Base-by-base conservation (phyloP, 345 rosid species). In the Eucalyptus pauciflora region DNA sequence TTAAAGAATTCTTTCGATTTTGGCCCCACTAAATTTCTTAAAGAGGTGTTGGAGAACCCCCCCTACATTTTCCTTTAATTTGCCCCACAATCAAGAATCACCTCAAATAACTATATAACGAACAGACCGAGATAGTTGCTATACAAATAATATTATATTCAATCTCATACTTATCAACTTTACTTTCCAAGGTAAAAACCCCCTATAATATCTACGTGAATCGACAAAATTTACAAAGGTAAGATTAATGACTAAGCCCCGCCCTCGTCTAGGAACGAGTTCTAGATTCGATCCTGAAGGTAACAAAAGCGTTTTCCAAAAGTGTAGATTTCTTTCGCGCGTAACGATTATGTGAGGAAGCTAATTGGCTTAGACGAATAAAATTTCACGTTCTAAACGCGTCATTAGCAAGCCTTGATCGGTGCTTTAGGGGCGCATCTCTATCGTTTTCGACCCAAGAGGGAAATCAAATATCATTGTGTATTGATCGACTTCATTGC, bases 41-140 rank as follows among this genome's bases (percentile, higher is more conserved):
- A 52, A 18, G 56, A 17, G 9, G 56, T 56, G 5, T 56, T 24
- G 13, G 29, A 24, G 62, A 56, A 62, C 71, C 16, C 15, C 33
- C 7, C 33, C 33, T 29, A 4, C 33, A 29, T 62, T 29, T 62
- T 62, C 71, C 71, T 62, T 62, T 9, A 2, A 31, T 67, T 67
- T 67, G 41, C 79, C 79, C 79, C 41, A 8, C 6, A 15, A 15
- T n/a, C 76, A n/a, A n/a, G 80, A 17, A 16, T 33, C 45, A 33
- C 80, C 22, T 69, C 45, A 69, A 33, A 69, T 69, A 33, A 3
- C 43, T 33, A 33, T 3, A 4, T 69, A 69, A 69, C 0, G 4
- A 31, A 67, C 3, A 9, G 2, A 69, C 4, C 0, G 1, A 33
- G 7, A 33, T 69, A 8, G 43, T 33, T 69, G 24, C 6, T 7